Base-by-base conservation (phyloP, 768 basidiomycete species). In the Phlegmacium glaucopus region DNA sequence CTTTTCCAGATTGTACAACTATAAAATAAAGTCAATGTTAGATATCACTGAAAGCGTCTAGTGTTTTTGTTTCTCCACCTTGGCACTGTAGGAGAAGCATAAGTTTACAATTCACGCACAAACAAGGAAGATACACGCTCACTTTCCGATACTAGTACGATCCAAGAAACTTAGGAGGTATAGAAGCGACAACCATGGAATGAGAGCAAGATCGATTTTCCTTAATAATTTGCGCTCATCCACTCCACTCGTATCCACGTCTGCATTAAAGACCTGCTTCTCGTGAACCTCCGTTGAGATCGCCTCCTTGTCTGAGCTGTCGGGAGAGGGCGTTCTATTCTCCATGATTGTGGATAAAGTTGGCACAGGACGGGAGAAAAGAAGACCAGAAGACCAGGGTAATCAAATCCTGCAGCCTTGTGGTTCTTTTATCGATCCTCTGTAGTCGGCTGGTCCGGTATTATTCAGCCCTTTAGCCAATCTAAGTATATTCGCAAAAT, bases 181-280 rank as follows among this genome's bases (percentile, higher is more conserved):
- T 55, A 92, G 64, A 44, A 93, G 74, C 4, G 86, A 82, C 34
- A 86, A 59, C 86, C 85, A 87, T 9, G 83, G 80, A 30, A 85
- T 72, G 51, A 85, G 72, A n/a, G 75, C 74, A 48, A 72, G 54
- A 63, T 86, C 85, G 39, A 89, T 75, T 65, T 87, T 90, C 56
- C 86, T 70, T 51, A 90, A 59, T 50, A 90, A 61, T 60, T 79
- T 82, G 47, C 76, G 76, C 63, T 88, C 87, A 59, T 90, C 78
- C 40, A 90, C 67, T 9, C 67, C 72, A 49, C 78, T 81, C 22
- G 75, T 65, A 60, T 86, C 85, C 48, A 83, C 57, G 39, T 78
- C 67, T n/a, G 76, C 62, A 54, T 74, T 75, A 54, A 71, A 76
- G 36, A 73, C 36, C 15, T 66, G 48, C 39, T 60, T 49, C 39